Percentiles rank a stretch among this genome's conserved stretches.
phyloP scores from a whole-genome alignment of 805 yeast genomes.

The Wickerhamomyces chaumierensis region DNA sequence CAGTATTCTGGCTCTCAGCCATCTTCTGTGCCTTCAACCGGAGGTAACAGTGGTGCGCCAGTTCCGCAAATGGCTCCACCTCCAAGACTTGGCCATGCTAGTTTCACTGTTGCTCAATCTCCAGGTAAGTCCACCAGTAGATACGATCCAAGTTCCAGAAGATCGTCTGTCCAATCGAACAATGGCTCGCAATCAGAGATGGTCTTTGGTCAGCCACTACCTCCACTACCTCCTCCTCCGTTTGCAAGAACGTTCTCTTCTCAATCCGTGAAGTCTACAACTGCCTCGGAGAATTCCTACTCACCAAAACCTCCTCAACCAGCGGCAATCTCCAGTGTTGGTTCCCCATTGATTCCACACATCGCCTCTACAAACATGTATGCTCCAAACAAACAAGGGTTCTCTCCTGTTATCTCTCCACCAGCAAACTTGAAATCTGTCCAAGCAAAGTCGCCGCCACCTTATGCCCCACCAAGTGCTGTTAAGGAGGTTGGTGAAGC shows the following conservation, averaged over 20 bases:
- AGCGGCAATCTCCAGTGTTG: neutral
- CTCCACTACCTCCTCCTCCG: neutral
- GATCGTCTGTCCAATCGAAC: neutral
- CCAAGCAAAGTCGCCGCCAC: too few species aligned
- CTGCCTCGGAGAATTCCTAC: neutral
- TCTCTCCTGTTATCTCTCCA: conserved; percentile 1
- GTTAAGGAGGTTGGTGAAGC: too few species aligned
- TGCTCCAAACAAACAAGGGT: too few species aligned
- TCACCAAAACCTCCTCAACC: too few species aligned
- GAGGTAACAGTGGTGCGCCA: neutral
- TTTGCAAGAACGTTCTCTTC: neutral
- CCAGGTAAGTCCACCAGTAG: neutral
- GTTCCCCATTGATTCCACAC: too few species aligned
- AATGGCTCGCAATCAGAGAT: neutral
- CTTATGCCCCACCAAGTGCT: conserved; percentile 1
- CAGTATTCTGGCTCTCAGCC: neutral
- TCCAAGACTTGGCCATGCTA: neutral
- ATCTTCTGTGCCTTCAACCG: neutral
- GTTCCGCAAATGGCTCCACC: neutral
- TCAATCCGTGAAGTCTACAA: neutral
- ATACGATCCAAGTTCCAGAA: neutral
- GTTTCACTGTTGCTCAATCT: neutral
- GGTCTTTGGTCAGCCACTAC: too few species aligned
- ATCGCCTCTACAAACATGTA: too few species aligned
- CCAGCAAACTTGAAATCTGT: conserved; percentile 1